phyloP scores from a whole-genome alignment of 805 yeast species.

The Spathaspora girioi region DNA sequence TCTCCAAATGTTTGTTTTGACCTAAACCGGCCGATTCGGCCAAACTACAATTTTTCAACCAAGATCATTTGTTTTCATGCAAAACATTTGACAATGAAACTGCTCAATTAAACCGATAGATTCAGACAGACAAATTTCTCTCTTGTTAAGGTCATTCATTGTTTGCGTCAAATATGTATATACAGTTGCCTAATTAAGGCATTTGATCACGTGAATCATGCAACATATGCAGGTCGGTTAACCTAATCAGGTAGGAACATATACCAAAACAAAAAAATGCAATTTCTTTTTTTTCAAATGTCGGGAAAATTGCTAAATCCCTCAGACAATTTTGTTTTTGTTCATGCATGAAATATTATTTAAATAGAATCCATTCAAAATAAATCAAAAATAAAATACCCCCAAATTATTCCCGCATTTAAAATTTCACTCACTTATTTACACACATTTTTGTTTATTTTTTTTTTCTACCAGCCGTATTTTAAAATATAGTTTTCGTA shows the following conservation, averaged over 20 bases:
- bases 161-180: not conserved
- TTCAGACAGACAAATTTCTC: not conserved
- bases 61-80: not conserved
- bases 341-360: not conserved
- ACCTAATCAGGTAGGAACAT: not conserved
- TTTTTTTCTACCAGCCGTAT: slow-evolving; percentile 1
- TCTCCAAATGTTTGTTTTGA: not conserved
- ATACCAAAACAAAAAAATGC: not conserved
- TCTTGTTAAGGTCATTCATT: not conserved
- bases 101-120: not conserved
- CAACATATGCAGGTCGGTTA: not conserved
- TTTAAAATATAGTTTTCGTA: too few relatives aligned
- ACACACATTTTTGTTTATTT: not conserved
- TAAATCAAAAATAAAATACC: not conserved
- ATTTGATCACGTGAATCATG: not conserved
- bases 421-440: not conserved
- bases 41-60: not conserved
- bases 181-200: not conserved
- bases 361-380: not conserved
- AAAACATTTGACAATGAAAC: not conserved
- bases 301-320: not conserved
- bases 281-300: not conserved
- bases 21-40: not conserved
- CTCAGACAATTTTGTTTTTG: slow-evolving; percentile 3
- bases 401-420: slow-evolving; percentile 1